Conservation (phyloP, 202 grass and related monocot species). For the Alloteropsis angusta region DNA sequence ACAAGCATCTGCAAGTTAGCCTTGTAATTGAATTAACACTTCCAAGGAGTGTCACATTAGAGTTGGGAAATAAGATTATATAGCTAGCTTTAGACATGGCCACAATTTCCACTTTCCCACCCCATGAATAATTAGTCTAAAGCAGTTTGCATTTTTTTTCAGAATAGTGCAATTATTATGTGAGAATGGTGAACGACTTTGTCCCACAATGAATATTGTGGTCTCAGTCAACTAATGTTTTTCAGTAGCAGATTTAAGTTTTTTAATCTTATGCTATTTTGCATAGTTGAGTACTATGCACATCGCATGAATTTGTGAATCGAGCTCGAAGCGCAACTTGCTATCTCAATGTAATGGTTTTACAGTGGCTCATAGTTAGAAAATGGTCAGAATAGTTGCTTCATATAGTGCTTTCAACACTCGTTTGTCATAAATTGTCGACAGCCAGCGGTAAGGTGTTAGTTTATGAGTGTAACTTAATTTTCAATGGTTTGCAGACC, state of each 20-base stretch:
- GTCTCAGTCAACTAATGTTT: neutral
- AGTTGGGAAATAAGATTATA: neutral
- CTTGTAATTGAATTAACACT: neutral
- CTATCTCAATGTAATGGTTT: neutral
- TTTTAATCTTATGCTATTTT: neutral
- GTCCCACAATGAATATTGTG: neutral
- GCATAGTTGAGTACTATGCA: neutral
- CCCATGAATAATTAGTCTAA: neutral
- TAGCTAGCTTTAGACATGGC: neutral
- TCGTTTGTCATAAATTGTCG: neutral
- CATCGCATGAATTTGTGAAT: neutral
- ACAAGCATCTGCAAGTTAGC: neutral
- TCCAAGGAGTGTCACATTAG: neutral
- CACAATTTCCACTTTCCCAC: neutral
- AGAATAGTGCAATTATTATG: neutral
- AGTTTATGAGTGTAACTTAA: neutral
- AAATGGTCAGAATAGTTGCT: neutral
- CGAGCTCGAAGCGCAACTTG: too few relatives aligned
- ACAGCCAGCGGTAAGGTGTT: neutral
- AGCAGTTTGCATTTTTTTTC: neutral
- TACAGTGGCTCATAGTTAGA: neutral
- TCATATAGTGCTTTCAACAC: neutral
- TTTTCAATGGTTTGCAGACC: slow-evolving; percentile 49
- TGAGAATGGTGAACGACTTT: neutral
- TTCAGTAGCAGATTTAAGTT: neutral